Percentiles rank a stretch among this genome's conserved stretches.
Evolutionary conservation across 1,139 yeast genomes (phyloP).

Genomic region (Dujonia santamariae): DNA sequence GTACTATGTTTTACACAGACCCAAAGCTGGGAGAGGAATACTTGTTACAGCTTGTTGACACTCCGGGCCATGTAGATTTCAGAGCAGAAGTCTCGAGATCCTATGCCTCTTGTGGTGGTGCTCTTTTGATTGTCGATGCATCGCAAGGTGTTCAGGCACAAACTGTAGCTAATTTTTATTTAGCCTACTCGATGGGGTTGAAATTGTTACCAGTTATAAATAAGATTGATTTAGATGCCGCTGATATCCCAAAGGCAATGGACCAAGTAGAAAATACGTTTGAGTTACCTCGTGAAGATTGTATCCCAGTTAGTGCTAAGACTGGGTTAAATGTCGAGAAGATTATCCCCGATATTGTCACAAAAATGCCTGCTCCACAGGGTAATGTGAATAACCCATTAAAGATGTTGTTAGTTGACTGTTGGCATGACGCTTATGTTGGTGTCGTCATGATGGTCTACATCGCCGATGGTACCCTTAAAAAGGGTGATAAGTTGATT

Average conservation of each 20-base stretch:
- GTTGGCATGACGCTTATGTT: slow-evolving; percentile 92
- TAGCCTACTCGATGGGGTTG: slow-evolving; percentile 84
- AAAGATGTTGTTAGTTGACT: slow-evolving; percentile 81
- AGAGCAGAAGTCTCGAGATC: slow-evolving; percentile 91
- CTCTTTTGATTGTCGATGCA: slow-evolving; percentile 86
- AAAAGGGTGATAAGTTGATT: slow-evolving; percentile 69
- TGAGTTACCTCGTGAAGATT: slow-evolving; percentile 71
- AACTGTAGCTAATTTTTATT: slow-evolving; percentile 90
- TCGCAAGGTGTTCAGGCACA: slow-evolving; percentile 97
- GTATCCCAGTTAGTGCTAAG: slow-evolving; percentile 88
- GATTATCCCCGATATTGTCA: slow-evolving; percentile 76
- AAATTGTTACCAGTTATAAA: slow-evolving; percentile 85
- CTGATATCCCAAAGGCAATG: slow-evolving; percentile 76
- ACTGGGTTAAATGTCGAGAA: slow-evolving; percentile 78
- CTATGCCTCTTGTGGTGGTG: slow-evolving; percentile 96
- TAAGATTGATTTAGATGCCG: slow-evolving; percentile 86
- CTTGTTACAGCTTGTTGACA: slow-evolving; percentile 85
- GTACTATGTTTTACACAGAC: slow-evolving; percentile 83
- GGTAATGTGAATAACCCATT: slow-evolving; percentile 58
- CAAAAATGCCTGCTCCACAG: slow-evolving; percentile 68
- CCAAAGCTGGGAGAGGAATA: slow-evolving; percentile 61
- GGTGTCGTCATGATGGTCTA: slow-evolving; percentile 91
- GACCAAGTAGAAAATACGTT: slow-evolving; percentile 83
- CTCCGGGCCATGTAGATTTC: slow-evolving; percentile 98
- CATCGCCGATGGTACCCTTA: slow-evolving; percentile 77